Evolutionary conservation across 116 monocot genomes (phyloP), one percentile per base, ranked within the genome.

Genomic region (Zostera marina): DNA sequence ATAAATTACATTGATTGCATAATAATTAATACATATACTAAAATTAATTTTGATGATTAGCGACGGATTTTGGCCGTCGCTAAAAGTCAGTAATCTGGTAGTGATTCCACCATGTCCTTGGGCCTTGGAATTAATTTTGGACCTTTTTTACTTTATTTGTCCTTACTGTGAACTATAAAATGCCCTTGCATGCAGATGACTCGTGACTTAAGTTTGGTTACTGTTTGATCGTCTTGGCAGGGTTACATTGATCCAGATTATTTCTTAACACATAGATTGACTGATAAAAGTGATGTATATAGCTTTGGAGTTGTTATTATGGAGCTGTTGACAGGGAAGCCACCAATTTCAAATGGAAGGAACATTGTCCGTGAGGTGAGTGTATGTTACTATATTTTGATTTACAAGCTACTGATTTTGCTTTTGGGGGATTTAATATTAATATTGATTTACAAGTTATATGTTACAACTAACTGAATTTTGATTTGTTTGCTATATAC

Each of bases 161-260:
- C n/a, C n/a, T n/a, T n/a, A n/a, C n/a, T n/a, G n/a, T n/a, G n/a
- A n/a, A n/a, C n/a, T n/a, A n/a, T n/a, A n/a, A n/a, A n/a, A n/a
- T n/a, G n/a, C n/a, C n/a, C n/a, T n/a, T n/a, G n/a, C n/a, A n/a
- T n/a, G n/a, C n/a, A n/a, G n/a, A n/a, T n/a, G n/a, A n/a, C n/a
- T n/a, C n/a, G n/a, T n/a, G n/a, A n/a, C n/a, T n/a, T n/a, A n/a
- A n/a, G n/a, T 32, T 32, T 0, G 32, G 5, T 32, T 32, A 32
- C 32, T 32, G 32, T 32, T 21, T 51, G 7, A 19, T 17, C 11
- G 4, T 44, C 15, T 22, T 59, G 20, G 22, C 43, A 66, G 61
- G 69, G 69, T 13, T 70, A 70, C 32, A 47, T 70, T 42, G 70
- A 70, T 45, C 70, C 70, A 19, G 70, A 70, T 41, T 70, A 70